phyloP scores from a whole-genome alignment of 2,329 filamentous ascomycete genomes.

The Acephala macrosclerotiorum region DNA sequence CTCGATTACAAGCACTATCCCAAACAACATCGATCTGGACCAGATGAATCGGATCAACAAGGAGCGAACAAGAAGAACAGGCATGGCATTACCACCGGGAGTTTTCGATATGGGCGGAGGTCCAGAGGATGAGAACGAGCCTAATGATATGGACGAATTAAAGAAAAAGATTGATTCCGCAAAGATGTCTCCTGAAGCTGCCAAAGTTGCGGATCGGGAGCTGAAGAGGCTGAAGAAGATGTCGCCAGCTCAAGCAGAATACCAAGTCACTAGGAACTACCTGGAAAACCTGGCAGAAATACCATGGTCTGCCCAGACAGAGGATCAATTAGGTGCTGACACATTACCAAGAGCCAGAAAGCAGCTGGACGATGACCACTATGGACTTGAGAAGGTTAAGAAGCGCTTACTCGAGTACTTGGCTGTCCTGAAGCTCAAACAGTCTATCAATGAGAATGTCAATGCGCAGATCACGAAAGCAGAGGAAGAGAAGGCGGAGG shows the following conservation, averaged over 20 bases:
- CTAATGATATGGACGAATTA: constrained; percentile 89
- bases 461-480: constrained; percentile 78
- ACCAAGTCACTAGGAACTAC: constrained; percentile 92
- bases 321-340: constrained; percentile 83
- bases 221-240: constrained; percentile 90
- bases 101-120: constrained; percentile 40
- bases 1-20: constrained; percentile 73
- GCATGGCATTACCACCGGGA: constrained; percentile 36
- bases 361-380: constrained; percentile 95
- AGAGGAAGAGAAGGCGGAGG: constrained; percentile 60
- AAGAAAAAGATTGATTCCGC: constrained; percentile 87
- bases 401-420: constrained; percentile 95
- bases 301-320: constrained; percentile 85
- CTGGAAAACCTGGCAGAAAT: constrained; percentile 94
- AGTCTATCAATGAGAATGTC: constrained; percentile 84
- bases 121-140: constrained; percentile 75
- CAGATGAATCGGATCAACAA: constrained; percentile 57
- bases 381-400: constrained; percentile 96
- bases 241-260: constrained; percentile 95
- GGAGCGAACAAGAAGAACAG: constrained; percentile 37
- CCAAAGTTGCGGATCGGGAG: constrained; percentile 91
- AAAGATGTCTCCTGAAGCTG: constrained; percentile 81
- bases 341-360: constrained; percentile 82
- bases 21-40: constrained; percentile 65
- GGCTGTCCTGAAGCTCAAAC: constrained; percentile 94